Evolutionary conservation across 345 rosid species (phyloP).

Genomic region (Euphorbia lathyris): DNA sequence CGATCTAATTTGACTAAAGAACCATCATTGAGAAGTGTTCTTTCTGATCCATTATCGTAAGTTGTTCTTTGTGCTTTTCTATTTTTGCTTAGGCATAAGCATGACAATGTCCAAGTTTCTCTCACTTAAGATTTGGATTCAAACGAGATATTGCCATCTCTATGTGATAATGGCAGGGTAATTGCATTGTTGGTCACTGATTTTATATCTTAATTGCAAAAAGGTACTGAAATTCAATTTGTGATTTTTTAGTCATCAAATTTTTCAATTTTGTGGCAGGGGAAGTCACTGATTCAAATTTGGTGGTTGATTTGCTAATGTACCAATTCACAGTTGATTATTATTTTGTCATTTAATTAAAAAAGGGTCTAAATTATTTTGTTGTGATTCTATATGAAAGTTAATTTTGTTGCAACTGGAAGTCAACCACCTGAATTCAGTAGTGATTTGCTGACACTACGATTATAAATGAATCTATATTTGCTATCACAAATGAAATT

Average conservation of each 20-base stretch:
- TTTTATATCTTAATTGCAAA: not conserved
- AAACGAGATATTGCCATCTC: not conserved
- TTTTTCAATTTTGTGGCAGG: too few species aligned
- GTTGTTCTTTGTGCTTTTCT: conserved; percentile 34
- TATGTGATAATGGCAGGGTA: not conserved
- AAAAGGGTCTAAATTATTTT: not conserved
- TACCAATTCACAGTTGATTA: too few species aligned
- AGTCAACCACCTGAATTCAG: not conserved
- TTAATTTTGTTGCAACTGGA: not conserved
- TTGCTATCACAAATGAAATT: not conserved
- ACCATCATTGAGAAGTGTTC: conserved; percentile 90
- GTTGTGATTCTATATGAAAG: not conserved
- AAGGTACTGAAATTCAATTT: not conserved
- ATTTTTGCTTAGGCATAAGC: conserved; percentile 5
- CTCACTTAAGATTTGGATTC: not conserved
- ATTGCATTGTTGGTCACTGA: not conserved
- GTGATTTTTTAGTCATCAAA: too few species aligned
- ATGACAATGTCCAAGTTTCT: not conserved
- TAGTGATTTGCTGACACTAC: not conserved
- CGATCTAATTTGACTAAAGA: conserved; percentile 59
- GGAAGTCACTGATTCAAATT: too few species aligned
- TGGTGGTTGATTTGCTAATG: too few species aligned
- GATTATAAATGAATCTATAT: not conserved
- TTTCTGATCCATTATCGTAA: conserved; percentile 96
- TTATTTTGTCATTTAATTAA: not conserved